phyloP scores from a whole-genome alignment of 805 yeast species.

The Myxozyma sirexii region DNA sequence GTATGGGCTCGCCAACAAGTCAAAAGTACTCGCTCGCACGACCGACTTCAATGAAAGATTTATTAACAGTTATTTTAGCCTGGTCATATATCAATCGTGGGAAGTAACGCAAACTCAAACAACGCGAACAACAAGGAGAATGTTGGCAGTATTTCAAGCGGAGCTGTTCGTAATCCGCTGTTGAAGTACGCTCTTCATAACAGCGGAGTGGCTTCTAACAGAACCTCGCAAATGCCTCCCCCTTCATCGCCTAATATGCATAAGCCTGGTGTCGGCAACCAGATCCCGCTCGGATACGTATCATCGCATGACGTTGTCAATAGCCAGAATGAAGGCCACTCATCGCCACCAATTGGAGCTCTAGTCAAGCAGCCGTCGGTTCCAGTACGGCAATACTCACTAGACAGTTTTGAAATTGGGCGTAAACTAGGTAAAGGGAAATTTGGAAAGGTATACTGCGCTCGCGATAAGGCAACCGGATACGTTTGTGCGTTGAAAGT shows the following conservation, averaged over 20 bases:
- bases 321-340: slow-evolving; percentile 6
- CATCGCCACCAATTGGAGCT: slow-evolving; percentile 10
- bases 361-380: slow-evolving; percentile 15
- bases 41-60: no score
- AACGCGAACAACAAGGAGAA: slow-evolving; percentile 24
- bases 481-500: slow-evolving; percentile 88
- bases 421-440: slow-evolving; percentile 88
- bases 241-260: slow-evolving; percentile 33
- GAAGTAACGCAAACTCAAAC: neutral
- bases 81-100: neutral
- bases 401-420: slow-evolving; percentile 83
- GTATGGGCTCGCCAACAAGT: slow-evolving; percentile 2
- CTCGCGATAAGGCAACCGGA: slow-evolving; percentile 70
- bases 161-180: slow-evolving; percentile 31
- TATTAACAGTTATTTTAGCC: neutral
- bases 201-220: slow-evolving; percentile 3
- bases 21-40: neutral
- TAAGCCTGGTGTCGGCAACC: slow-evolving; percentile 13
- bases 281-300: slow-evolving; percentile 21
- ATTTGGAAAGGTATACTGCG: slow-evolving; percentile 91
- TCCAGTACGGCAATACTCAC: slow-evolving; percentile 43
- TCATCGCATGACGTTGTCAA: slow-evolving; percentile 26
- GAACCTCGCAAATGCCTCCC: slow-evolving; percentile 30
- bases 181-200: slow-evolving; percentile 32
- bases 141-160: slow-evolving; percentile 5